These are phyloP conservation scores for Auricularia sp. DNA, from an alignment of 768 basidiomycete species.

Conservation along the genomic window DNA sequence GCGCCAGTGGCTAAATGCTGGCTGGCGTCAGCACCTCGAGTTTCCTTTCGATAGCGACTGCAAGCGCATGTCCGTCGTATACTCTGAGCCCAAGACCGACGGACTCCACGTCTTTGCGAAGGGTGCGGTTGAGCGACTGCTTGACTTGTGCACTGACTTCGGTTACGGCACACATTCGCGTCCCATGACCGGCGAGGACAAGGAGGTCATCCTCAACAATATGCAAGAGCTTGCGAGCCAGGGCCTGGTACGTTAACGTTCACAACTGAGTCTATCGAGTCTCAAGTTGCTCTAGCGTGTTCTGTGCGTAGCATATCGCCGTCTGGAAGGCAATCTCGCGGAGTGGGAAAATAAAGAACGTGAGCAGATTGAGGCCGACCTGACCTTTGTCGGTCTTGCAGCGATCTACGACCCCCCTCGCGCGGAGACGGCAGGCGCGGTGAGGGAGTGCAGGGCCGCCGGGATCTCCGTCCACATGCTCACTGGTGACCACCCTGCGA, in stretches of 20 bases:
- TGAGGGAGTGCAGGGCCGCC: slow-evolving; percentile 39
- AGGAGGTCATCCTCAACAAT: slow-evolving; percentile 18
- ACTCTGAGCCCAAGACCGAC: slow-evolving; percentile 13
- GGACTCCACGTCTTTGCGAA: slow-evolving; percentile 15
- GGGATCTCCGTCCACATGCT: slow-evolving; percentile 42
- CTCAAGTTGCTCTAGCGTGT: slow-evolving; percentile 1
- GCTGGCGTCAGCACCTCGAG: slow-evolving; percentile 27
- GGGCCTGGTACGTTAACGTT: slow-evolving; percentile 23
- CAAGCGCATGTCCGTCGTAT: slow-evolving; percentile 40
- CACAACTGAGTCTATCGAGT: too few relatives aligned
- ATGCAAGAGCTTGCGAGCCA: slow-evolving; percentile 25
- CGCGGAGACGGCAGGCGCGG: slow-evolving; percentile 41
- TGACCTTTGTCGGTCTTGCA: slow-evolving; percentile 42
- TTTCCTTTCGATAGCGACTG: slow-evolving; percentile 41
- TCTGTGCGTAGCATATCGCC: slow-evolving; percentile 25
- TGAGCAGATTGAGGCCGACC: slow-evolving; percentile 36
- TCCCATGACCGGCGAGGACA: slow-evolving; percentile 15
- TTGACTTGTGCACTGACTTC: slow-evolving; percentile 34
- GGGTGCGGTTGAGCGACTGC: slow-evolving; percentile 35
- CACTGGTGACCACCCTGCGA: slow-evolving; percentile 44
- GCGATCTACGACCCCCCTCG: slow-evolving; percentile 50
- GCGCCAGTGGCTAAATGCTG: slow-evolving; percentile 2
- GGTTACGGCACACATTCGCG: slow-evolving; percentile 14
- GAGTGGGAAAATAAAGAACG: slow-evolving; percentile 22
- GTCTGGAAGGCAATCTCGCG: neutral